phyloP scores from a whole-genome alignment of 768 basidiomycete genomes.

The Tylopilus sp. region DNA sequence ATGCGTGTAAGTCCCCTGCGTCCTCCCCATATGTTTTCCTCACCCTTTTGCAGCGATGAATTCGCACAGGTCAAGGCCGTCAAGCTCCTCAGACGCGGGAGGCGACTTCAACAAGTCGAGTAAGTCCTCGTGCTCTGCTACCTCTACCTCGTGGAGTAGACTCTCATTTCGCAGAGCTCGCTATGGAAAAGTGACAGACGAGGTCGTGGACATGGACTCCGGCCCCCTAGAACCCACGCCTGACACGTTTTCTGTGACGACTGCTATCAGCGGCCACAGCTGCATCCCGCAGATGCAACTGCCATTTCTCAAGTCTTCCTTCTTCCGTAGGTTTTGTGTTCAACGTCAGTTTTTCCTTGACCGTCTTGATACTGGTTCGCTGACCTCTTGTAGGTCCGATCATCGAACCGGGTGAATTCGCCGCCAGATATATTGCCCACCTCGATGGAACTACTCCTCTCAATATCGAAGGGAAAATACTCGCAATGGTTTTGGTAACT shows the following conservation, averaged over 20 bases:
- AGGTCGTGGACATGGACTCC: constrained; percentile 25
- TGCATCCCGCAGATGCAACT: constrained; percentile 69
- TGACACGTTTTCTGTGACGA: constrained; percentile 4
- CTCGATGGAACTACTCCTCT: constrained; percentile 58
- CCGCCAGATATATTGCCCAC: constrained; percentile 66
- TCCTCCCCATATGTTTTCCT: neutral
- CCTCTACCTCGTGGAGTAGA: constrained; percentile 2
- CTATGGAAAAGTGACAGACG: constrained; percentile 64
- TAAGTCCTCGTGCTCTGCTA: constrained; percentile 37
- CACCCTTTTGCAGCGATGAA: constrained; percentile 61
- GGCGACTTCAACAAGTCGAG: constrained; percentile 83
- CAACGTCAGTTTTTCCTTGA: constrained; percentile 57
- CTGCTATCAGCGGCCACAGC: constrained; percentile 21
- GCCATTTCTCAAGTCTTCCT: constrained; percentile 81
- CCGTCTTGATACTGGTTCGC: neutral
- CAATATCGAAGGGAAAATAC: constrained; percentile 68
- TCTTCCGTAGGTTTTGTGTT: constrained; percentile 80
- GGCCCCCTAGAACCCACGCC: constrained; percentile 24
- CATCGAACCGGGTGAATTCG: constrained; percentile 77
- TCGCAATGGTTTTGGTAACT: constrained; percentile 76
- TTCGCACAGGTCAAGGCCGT: constrained; percentile 90
- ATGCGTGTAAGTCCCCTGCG: constrained; percentile 75
- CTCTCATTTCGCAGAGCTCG: constrained; percentile 51
- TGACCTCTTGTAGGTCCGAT: constrained; percentile 63
- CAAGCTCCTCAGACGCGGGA: constrained; percentile 75